Evolutionary conservation across 352 stramenopile genomes (phyloP).

Genomic region (Phytopythium mirpurense): DNA sequence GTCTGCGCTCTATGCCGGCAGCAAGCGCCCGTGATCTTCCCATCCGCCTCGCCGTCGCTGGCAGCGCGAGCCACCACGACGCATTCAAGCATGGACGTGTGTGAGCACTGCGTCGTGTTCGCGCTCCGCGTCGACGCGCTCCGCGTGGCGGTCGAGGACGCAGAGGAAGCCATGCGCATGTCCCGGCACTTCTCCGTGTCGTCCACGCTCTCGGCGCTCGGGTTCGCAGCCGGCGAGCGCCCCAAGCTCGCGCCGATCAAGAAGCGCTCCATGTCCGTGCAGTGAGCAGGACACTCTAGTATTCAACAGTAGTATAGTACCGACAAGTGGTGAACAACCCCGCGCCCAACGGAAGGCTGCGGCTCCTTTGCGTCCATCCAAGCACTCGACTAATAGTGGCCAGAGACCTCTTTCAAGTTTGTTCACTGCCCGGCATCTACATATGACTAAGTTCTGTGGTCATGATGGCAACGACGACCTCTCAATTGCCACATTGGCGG

Average conservation of each 20-base stretch:
- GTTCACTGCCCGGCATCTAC: no score
- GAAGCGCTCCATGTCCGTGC: conserved; percentile 6
- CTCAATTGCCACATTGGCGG: no score
- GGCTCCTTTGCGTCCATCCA: no score
- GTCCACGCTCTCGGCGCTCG: background rate
- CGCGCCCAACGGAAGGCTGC: no score
- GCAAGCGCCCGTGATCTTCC: conserved; percentile 8
- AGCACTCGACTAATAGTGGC: no score
- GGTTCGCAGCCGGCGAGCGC: conserved; percentile 3
- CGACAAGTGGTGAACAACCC: no score
- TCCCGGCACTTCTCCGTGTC: conserved; percentile 2
- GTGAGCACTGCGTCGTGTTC: conserved; percentile 9
- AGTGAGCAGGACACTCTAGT: no score
- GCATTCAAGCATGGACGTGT: conserved; percentile 6
- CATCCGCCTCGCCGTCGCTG: conserved; percentile 2
- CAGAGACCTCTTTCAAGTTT: no score
- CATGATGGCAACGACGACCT: no score
- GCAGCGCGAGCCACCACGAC: conserved; percentile 4
- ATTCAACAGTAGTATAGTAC: no score
- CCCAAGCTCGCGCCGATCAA: conserved; percentile 18
- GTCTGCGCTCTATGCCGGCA: conserved; percentile 6
- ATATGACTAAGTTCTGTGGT: no score
- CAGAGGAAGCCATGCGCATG: conserved; percentile 5
- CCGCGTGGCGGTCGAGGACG: conserved; percentile 11
- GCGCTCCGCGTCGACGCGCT: conserved; percentile 9